These are phyloP conservation scores for Polytolypa hystricis DNA, from an alignment of 2,329 filamentous ascomycete genomes.

Conservation along the genomic window DNA sequence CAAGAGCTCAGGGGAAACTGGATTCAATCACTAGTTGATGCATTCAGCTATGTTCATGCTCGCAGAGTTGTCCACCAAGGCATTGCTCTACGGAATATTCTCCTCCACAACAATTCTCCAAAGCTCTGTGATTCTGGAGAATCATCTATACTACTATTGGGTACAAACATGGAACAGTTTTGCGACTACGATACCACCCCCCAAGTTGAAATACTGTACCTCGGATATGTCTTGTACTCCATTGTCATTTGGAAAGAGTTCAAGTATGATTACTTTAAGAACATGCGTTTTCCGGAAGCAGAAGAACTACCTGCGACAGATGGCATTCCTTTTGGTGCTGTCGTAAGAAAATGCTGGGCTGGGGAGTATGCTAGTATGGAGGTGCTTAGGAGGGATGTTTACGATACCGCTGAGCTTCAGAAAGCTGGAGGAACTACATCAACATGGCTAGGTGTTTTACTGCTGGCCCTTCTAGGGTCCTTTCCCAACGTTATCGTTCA, in stretches of 20 bases:
- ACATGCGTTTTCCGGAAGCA: conserved; percentile 5
- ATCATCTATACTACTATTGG: neutral
- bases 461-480: no score
- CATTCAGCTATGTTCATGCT: neutral
- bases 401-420: neutral
- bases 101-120: neutral
- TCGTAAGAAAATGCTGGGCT: conserved; percentile 8
- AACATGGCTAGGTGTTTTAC: no score
- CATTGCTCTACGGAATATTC: conserved; percentile 1
- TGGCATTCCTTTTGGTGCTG: conserved; percentile 3
- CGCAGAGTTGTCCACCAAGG: neutral
- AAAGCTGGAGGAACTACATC: no score
- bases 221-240: conserved; percentile 2
- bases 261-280: conserved; percentile 8
- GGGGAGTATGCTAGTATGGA: conserved; percentile 9
- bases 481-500: no score
- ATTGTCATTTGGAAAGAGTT: conserved; percentile 5
- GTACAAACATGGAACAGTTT: neutral
- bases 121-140: conserved; percentile 1
- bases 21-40: neutral
- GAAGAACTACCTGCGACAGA: conserved; percentile 5
- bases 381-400: conserved; percentile 5
- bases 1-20: neutral
- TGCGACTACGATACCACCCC: neutral
- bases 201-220: conserved; percentile 1